phyloP scores from a whole-genome alignment of 2,329 filamentous ascomycete genomes.

The Penicillium concentricum region DNA sequence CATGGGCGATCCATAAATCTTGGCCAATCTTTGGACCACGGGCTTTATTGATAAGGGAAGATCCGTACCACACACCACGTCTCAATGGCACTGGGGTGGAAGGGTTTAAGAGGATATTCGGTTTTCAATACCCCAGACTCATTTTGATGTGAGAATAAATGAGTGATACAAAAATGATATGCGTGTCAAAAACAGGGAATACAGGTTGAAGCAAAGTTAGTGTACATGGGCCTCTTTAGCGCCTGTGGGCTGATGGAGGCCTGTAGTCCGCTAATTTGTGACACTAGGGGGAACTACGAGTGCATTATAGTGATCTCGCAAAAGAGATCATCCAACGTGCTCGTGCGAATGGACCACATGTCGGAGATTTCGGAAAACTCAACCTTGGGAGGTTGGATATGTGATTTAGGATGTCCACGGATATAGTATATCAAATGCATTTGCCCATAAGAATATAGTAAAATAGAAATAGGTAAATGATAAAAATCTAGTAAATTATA shows the following conservation, averaged over 20 bases:
- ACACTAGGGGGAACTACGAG: neutral
- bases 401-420: neutral
- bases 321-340: constrained; percentile 6
- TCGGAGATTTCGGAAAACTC: constrained; percentile 5
- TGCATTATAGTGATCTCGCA: constrained; percentile 5
- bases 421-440: neutral
- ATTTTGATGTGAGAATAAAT: neutral
- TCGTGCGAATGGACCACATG: constrained; percentile 13
- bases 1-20: neutral
- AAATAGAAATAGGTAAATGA: neutral
- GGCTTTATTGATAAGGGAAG: constrained; percentile 1
- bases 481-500: neutral
- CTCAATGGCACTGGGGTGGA: neutral
- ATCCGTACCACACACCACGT: neutral
- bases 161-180: constrained; percentile 15
- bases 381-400: neutral
- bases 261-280: neutral
- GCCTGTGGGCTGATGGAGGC: constrained; percentile 5
- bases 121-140: neutral
- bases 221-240: constrained; percentile 6
- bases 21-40: neutral
- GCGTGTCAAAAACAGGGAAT: constrained; percentile 21
- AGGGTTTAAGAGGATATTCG: too few species aligned
- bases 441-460: too few species aligned
- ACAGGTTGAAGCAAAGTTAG: constrained; percentile 13